These are phyloP conservation scores for Fraxinus latifolia DNA, from an alignment of 305 asterid species.

Conservation along the genomic window DNA sequence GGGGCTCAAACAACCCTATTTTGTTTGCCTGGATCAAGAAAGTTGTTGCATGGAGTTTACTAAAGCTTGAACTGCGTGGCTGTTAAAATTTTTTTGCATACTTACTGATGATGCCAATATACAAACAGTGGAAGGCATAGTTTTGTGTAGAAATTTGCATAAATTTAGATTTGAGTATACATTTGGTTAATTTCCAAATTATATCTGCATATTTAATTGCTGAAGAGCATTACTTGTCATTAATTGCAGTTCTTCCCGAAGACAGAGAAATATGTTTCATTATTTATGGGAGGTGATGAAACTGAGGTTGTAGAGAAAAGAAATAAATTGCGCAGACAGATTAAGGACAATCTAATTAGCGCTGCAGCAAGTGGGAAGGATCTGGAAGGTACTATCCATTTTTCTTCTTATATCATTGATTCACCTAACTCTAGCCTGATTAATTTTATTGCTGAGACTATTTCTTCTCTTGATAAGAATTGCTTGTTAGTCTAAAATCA, in stretches of 20 bases:
- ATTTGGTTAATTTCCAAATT: slow-evolving; percentile 1
- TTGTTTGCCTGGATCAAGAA: background rate
- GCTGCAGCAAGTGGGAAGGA: slow-evolving; percentile 97
- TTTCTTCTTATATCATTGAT: background rate
- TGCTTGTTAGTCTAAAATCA: background rate
- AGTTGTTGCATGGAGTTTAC: background rate
- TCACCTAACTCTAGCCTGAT: background rate
- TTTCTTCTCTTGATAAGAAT: background rate
- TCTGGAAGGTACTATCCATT: slow-evolving; percentile 63
- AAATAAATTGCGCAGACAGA: slow-evolving; percentile 58
- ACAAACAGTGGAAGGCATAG: background rate
- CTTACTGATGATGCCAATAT: background rate
- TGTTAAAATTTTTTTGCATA: background rate
- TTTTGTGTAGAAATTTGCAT: background rate
- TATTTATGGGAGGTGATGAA: slow-evolving; percentile 83
- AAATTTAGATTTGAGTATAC: background rate
- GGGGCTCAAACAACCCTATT: too few species aligned
- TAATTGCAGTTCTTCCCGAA: slow-evolving; percentile 86
- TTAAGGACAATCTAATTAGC: slow-evolving; percentile 69
- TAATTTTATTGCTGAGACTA: background rate
- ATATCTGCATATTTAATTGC: background rate
- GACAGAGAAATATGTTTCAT: slow-evolving; percentile 72
- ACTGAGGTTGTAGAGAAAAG: slow-evolving; percentile 66
- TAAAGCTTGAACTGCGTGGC: background rate
- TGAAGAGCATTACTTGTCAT: slow-evolving; percentile 15